Conservation (phyloP, 495 filamentous ascomycete genomes). For the Pyronema omphalodes region DNA sequence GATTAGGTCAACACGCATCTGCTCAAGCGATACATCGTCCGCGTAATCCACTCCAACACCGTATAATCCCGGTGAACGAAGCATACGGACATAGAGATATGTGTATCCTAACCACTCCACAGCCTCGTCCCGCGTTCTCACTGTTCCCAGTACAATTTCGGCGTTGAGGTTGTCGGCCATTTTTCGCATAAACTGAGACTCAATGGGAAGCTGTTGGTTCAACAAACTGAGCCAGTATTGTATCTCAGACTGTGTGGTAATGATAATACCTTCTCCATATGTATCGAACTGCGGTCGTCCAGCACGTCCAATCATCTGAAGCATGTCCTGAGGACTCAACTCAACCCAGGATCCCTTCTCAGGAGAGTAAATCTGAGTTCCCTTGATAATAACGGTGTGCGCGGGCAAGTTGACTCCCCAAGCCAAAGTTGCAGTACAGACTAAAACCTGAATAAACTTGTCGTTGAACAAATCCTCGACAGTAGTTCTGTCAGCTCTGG, state of each 20-base stretch:
- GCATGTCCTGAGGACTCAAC: constrained; percentile 86
- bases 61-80: constrained; percentile 87
- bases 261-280: constrained; percentile 95
- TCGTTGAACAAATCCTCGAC: constrained; percentile 89
- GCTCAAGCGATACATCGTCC: constrained; percentile 75
- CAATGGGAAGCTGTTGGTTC: constrained; percentile 94
- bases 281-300: constrained; percentile 94
- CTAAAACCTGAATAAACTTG: constrained; percentile 81
- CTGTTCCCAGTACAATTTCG: constrained; percentile 85
- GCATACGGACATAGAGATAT: constrained; percentile 95
- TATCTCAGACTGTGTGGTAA: constrained; percentile 84
- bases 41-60: constrained; percentile 92
- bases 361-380: constrained; percentile 92
- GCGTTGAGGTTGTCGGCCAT: constrained; percentile 94
- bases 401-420: constrained; percentile 94
- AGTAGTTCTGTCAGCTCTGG: constrained; percentile 73
- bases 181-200: constrained; percentile 85
- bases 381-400: constrained; percentile 93
- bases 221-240: constrained; percentile 92
- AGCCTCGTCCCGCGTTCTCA: constrained; percentile 82
- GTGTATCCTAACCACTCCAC: constrained; percentile 99
- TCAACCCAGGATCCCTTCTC: constrained; percentile 99
- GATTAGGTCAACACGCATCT: constrained; percentile 88
- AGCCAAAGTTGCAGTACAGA: constrained; percentile 87
- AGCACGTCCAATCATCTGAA: constrained; percentile 97